phyloP scores from a whole-genome alignment of 352 stramenopile species.

The Blastocystis sp. region DNA sequence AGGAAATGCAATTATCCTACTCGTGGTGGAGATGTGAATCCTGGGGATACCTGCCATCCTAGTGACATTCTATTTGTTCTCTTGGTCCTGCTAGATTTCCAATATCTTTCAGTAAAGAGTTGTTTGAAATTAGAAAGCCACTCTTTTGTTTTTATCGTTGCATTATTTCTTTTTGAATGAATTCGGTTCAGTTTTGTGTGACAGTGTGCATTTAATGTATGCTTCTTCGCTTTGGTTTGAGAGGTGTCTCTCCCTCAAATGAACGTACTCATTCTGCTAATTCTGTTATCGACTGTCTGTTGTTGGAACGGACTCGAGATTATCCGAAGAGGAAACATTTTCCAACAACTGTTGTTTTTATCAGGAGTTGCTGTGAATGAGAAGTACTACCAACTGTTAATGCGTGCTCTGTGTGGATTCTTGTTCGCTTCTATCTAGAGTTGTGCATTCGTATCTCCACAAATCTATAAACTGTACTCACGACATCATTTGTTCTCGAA shows the following conservation, averaged over 20 bases:
- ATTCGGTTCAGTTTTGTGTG: too few relatives aligned
- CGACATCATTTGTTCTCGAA: background rate
- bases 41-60: background rate
- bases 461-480: background rate
- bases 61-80: background rate
- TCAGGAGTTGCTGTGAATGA: conserved; percentile 20
- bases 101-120: background rate
- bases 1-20: background rate
- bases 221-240: background rate
- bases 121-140: too few relatives aligned
- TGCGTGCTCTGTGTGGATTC: background rate
- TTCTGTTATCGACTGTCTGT: background rate
- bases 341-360: conserved; percentile 45
- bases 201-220: too few relatives aligned
- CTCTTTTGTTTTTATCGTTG: too few relatives aligned
- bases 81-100: background rate
- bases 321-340: conserved; percentile 18
- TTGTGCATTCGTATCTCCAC: background rate
- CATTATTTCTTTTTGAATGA: too few relatives aligned
- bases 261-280: background rate
- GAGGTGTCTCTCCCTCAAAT: background rate
- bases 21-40: background rate
- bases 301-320: background rate
- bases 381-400: background rate
- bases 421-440: background rate